Evolutionary conservation across 2,329 filamentous ascomycete genomes (phyloP).

Genomic region (Fusarium newnesense): DNA sequence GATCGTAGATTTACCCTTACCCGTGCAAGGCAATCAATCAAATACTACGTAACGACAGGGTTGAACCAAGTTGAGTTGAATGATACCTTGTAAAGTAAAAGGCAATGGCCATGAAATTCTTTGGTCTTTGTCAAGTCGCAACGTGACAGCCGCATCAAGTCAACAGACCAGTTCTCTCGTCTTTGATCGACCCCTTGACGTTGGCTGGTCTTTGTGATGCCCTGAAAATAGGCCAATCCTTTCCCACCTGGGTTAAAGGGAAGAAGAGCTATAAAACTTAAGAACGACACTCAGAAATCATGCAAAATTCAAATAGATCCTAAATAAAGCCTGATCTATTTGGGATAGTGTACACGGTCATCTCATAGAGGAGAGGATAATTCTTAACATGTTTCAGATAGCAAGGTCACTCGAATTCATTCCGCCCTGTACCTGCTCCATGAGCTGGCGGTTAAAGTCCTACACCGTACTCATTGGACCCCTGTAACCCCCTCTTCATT

Average conservation of each 20-base stretch:
- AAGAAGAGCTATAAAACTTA: background rate
- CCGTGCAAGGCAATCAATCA: background rate
- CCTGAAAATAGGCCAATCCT: background rate
- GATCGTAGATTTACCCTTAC: conserved; percentile 1
- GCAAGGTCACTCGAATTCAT: background rate
- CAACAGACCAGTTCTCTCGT: background rate
- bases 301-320: background rate
- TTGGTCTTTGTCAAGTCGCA: background rate
- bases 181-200: background rate
- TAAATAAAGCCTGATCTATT: background rate
- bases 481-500: background rate
- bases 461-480: background rate
- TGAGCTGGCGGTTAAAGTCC: background rate
- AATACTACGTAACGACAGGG: conserved; percentile 1
- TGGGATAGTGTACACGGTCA: background rate
- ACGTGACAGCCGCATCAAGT: background rate
- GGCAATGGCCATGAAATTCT: background rate
- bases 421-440: background rate
- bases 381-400: background rate
- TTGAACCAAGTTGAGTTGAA: background rate
- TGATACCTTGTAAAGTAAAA: background rate
- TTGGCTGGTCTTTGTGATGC: background rate
- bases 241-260: background rate
- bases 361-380: background rate
- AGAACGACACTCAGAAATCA: background rate